Percentiles rank a stretch among this genome's conserved stretches.
phyloP scores from a whole-genome alignment of 164 flowering plant genomes.

The Vitis labrusca region DNA sequence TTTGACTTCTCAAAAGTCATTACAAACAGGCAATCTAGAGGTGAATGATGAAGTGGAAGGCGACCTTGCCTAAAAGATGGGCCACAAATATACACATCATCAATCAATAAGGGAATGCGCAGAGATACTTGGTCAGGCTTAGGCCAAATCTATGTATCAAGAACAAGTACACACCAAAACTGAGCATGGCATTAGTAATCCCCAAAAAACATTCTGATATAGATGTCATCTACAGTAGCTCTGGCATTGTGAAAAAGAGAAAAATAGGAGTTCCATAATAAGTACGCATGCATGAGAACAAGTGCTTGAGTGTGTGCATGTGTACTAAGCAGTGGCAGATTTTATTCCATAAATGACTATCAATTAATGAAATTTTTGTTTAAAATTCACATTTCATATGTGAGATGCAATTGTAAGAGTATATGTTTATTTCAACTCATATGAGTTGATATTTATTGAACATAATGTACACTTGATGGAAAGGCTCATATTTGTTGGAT shows the following conservation, averaged over 20 bases:
- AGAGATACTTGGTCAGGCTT: too few species aligned
- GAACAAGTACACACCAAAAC: not conserved
- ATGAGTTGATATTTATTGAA: not conserved
- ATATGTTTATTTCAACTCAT: too few species aligned
- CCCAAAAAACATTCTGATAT: too few species aligned
- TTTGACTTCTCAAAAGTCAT: too few species aligned
- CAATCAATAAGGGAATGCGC: too few species aligned
- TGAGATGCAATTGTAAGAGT: not conserved
- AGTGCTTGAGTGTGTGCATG: not conserved
- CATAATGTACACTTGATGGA: not conserved
- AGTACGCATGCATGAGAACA: too few species aligned
- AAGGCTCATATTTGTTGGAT: not conserved
- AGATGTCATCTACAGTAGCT: too few species aligned
- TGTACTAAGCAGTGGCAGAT: not conserved
- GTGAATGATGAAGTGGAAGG: not conserved
- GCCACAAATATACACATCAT: not conserved
- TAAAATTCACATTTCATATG: not conserved
- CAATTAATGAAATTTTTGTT: not conserved
- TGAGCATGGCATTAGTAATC: too few species aligned
- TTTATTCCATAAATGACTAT: not conserved
- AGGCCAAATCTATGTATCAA: not conserved
- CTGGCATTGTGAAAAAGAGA: too few species aligned
- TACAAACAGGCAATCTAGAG: too few species aligned
- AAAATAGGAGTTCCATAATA: too few species aligned
- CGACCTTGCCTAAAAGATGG: not conserved